Evolutionary conservation across 1,139 yeast genomes (phyloP).

Genomic region (Casaregolazyma suthepensis): DNA sequence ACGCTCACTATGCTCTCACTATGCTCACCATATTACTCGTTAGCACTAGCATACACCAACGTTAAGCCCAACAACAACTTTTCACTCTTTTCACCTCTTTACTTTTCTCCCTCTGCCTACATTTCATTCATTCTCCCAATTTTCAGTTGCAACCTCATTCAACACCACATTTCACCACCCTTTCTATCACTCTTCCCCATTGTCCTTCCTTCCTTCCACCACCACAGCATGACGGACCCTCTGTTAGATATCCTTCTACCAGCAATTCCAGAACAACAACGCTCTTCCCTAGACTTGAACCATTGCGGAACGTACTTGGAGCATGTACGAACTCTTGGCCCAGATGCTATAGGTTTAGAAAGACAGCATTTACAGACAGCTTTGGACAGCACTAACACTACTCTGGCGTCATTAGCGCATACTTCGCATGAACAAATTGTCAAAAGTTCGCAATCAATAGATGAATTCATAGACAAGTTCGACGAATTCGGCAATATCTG

Average conservation of each 20-base stretch:
- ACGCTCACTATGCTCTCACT: no score
- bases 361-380: constrained; percentile 20
- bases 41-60: no score
- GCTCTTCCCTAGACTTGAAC: constrained; percentile 3
- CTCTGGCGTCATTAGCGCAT: constrained; percentile 21
- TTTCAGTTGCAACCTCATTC: no score
- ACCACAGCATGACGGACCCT: constrained; percentile 21
- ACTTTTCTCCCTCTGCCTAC: no score
- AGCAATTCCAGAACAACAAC: constrained; percentile 18
- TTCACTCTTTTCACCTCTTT: no score
- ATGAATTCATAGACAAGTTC: constrained; percentile 16
- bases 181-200: background rate
- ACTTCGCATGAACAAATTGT: constrained; percentile 23
- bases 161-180: background rate
- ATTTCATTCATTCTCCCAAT: no score
- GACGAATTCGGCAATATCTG: constrained; percentile 16
- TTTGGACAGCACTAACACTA: constrained; percentile 16
- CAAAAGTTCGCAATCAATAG: constrained; percentile 17
- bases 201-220: background rate
- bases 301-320: constrained; percentile 14
- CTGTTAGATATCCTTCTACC: constrained; percentile 22
- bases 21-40: no score
- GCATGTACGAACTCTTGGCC: constrained; percentile 22
- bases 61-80: no score
- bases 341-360: constrained; percentile 18